phyloP scores from a whole-genome alignment of 495 filamentous ascomycete species.

The Penicillium bialowiezense region DNA sequence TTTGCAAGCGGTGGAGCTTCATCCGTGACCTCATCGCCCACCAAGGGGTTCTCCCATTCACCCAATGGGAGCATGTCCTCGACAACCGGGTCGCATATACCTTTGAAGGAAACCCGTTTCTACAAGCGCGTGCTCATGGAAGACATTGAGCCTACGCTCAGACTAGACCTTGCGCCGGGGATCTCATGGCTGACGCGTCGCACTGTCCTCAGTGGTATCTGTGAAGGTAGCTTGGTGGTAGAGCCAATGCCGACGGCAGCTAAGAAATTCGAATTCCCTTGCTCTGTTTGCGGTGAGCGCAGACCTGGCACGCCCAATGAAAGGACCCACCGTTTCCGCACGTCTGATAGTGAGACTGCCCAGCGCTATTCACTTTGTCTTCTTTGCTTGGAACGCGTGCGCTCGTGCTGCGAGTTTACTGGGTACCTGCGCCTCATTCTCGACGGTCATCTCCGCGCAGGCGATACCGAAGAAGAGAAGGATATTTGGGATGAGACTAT shows the following conservation, averaged over 20 bases:
- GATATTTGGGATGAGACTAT: conserved; percentile 93
- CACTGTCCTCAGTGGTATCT: conserved; percentile 75
- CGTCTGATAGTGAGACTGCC: conserved; percentile 77
- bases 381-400: conserved; percentile 80
- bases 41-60: conserved; percentile 38
- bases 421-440: conserved; percentile 85
- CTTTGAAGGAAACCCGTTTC: conserved; percentile 86
- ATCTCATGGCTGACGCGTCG: conserved; percentile 90
- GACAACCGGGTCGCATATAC: conserved; percentile 35
- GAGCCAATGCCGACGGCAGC: conserved; percentile 71
- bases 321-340: conserved; percentile 84
- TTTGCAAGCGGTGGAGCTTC: conserved; percentile 46
- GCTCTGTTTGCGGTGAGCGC: conserved; percentile 84
- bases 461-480: conserved; percentile 73
- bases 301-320: conserved; percentile 65
- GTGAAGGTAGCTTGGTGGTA: conserved; percentile 82
- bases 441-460: conserved; percentile 78
- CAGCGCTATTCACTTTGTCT: conserved; percentile 86
- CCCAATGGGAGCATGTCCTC: conserved; percentile 41
- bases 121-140: conserved; percentile 85
- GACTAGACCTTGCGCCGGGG: conserved; percentile 84
- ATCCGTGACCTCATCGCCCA: conserved; percentile 41
- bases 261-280: conserved; percentile 65
- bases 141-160: conserved; percentile 90
- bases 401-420: conserved; percentile 87